Conservation (phyloP, 2,329 filamentous ascomycete genomes). For the Monosporascus sp. region DNA sequence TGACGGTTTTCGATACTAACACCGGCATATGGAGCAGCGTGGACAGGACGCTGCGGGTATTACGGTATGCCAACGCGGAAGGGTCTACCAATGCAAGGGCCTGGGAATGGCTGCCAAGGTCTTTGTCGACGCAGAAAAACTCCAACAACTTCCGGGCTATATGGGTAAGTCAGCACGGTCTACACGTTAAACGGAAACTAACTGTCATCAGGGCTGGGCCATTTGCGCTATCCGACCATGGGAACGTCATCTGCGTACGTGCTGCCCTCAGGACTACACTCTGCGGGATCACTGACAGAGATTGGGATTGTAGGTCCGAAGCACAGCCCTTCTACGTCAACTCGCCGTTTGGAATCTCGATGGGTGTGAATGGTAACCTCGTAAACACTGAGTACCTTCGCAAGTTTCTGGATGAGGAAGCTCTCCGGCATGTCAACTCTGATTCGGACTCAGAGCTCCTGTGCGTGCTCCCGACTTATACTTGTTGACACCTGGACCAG, state of each 20-base stretch:
- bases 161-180: conserved; percentile 47
- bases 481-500: not conserved
- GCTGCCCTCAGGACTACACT: not conserved
- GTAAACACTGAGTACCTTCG: conserved; percentile 66
- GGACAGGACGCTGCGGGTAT: not conserved
- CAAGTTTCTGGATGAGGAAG: conserved; percentile 37
- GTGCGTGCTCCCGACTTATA: conserved; percentile 12
- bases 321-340: conserved; percentile 76
- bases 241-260: conserved; percentile 54
- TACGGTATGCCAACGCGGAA: conserved; percentile 68
- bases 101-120: conserved; percentile 73
- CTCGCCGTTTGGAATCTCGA: conserved; percentile 65
- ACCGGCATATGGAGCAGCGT: not conserved
- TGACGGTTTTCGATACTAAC: conserved; percentile 51
- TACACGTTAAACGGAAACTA: not conserved
- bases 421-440: not conserved
- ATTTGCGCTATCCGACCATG: conserved; percentile 71
- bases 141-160: conserved; percentile 65
- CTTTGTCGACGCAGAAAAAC: conserved; percentile 63
- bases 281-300: not conserved
- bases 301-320: conserved; percentile 48
- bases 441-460: conserved; percentile 85
- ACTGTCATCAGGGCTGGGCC: conserved; percentile 41
- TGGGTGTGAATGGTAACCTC: conserved; percentile 70
- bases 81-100: conserved; percentile 71